Percentiles rank a stretch among this genome's conserved stretches.
phyloP scores from a whole-genome alignment of 1,284 basidiomycete species.

The Hortiboletus rubellus region DNA sequence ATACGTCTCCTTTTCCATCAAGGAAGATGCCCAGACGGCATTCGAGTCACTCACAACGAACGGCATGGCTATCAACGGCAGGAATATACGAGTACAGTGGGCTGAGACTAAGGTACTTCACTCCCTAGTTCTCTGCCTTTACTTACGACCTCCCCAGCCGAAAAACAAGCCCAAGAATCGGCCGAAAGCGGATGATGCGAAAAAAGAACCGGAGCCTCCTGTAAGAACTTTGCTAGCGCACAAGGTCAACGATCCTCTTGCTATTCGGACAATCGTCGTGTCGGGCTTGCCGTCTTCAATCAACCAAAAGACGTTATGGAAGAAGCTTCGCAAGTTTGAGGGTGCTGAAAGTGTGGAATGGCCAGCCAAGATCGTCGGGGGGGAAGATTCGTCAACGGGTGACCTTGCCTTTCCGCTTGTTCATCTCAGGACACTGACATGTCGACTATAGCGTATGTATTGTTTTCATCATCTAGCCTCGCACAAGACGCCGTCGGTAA shows the following conservation, averaged over 20 bases:
- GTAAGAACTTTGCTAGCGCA: constrained; percentile 37
- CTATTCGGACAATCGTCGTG: constrained; percentile 79
- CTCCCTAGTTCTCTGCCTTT: background rate
- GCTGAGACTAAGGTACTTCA: constrained; percentile 68
- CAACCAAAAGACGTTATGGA: constrained; percentile 81
- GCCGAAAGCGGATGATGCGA: constrained; percentile 18
- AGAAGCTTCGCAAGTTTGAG: constrained; percentile 79
- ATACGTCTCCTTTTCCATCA: constrained; percentile 91
- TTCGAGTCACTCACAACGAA: constrained; percentile 60
- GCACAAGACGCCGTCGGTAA: constrained; percentile 78
- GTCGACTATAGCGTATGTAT: constrained; percentile 59
- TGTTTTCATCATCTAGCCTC: constrained; percentile 72
- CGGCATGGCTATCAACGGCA: constrained; percentile 58
- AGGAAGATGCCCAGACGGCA: constrained; percentile 84
- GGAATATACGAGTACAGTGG: constrained; percentile 77
- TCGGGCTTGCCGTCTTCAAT: constrained; percentile 71
- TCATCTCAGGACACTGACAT: constrained; percentile 20
- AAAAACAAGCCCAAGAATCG: constrained; percentile 45
- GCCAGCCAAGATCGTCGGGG: constrained; percentile 54
- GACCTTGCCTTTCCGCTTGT: constrained; percentile 3
- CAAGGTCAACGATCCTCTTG: constrained; percentile 62
- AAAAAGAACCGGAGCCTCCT: constrained; percentile 38
- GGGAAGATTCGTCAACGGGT: constrained; percentile 44
- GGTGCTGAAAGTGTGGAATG: constrained; percentile 74
- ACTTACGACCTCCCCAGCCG: constrained; percentile 27